Conservation (phyloP, 2,329 filamentous ascomycete genomes). For the Xylaria sp. region DNA sequence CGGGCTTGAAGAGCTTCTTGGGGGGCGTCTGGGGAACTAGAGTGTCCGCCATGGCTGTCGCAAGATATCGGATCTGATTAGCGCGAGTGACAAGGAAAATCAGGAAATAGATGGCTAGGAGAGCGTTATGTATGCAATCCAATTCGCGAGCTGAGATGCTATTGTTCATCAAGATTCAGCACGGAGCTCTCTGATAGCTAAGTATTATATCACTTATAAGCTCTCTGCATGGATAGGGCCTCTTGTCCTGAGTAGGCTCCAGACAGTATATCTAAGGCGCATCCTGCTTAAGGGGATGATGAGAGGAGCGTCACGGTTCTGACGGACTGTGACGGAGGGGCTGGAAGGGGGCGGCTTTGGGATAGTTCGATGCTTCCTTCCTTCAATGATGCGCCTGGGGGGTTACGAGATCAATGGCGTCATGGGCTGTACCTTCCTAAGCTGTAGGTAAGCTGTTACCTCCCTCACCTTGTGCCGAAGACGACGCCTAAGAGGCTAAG, state of each 20-base stretch:
- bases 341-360: no score
- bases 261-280: no score
- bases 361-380: no score
- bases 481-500: no score
- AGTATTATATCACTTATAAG: no score
- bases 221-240: constrained; percentile 7
- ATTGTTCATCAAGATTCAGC: constrained; percentile 2
- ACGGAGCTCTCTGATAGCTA: not conserved
- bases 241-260: no score
- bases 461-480: no score
- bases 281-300: not conserved
- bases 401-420: constrained; percentile 11
- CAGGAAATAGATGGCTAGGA: constrained; percentile 34
- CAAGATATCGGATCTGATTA: constrained; percentile 29
- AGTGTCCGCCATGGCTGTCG: constrained; percentile 37
- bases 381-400: no score
- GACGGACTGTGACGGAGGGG: no score
- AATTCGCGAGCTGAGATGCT: constrained; percentile 20
- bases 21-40: constrained; percentile 38
- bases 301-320: not conserved
- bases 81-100: constrained; percentile 35
- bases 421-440: not conserved
- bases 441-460: no score
- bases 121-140: constrained; percentile 33
- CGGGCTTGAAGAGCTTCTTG: constrained; percentile 43